Percentiles rank a stretch among this genome's conserved stretches.
These are phyloP conservation scores for Vitis cinerea DNA, from an alignment of 164 flowering plant species.

Conservation along the genomic window DNA sequence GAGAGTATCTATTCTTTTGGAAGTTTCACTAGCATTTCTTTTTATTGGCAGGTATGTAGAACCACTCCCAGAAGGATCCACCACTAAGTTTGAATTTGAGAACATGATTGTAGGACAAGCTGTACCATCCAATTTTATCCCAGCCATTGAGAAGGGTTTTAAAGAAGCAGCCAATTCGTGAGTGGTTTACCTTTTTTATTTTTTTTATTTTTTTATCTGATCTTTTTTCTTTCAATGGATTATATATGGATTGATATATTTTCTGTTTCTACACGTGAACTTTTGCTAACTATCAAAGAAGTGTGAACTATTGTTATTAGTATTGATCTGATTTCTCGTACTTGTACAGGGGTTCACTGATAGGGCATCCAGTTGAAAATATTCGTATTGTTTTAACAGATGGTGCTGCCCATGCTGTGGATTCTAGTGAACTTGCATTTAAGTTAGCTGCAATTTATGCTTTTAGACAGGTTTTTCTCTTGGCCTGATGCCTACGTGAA, in stretches of 20 bases:
- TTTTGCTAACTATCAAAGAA: too few species aligned
- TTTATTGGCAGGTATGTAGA: constrained; percentile 68
- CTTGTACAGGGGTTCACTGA: constrained; percentile 78
- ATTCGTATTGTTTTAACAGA: constrained; percentile 79
- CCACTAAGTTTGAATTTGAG: constrained; percentile 93
- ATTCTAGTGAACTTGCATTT: constrained; percentile 99
- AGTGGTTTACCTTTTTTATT: constrained; percentile 26
- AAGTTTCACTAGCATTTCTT: not conserved
- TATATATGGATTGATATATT: too few species aligned
- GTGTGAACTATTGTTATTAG: not conserved
- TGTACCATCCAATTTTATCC: constrained; percentile 85
- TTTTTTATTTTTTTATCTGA: not conserved
- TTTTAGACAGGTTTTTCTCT: constrained; percentile 78
- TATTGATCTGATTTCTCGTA: not conserved
- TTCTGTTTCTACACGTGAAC: too few species aligned
- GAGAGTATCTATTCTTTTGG: not conserved
- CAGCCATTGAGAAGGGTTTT: constrained; percentile 97
- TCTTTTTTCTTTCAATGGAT: too few species aligned
- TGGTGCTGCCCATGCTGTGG: constrained; percentile 98
- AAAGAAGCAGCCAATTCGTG: constrained; percentile 97
- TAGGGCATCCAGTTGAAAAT: constrained; percentile 96
- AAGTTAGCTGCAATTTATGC: constrained; percentile 95
- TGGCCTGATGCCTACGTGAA: not conserved
- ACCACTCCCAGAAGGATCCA: constrained; percentile 76
- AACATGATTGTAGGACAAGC: constrained; percentile 92